Evolutionary conservation across 1,139 yeast genomes (phyloP).

Genomic region (Taphrina communis): DNA sequence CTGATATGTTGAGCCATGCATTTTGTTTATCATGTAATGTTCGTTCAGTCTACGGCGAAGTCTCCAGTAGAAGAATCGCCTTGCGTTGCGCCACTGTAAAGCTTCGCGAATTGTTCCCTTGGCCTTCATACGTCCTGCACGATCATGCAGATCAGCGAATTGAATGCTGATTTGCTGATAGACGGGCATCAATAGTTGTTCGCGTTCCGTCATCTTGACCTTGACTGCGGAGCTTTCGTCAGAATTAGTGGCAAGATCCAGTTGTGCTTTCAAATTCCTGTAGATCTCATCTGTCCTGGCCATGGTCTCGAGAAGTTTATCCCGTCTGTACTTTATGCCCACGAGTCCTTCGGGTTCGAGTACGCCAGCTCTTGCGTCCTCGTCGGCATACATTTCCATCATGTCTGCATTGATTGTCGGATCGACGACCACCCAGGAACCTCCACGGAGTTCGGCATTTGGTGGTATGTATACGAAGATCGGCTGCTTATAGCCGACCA

Average conservation of each 20-base stretch:
- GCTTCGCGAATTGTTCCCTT: constrained; percentile 89
- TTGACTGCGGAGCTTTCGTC: constrained; percentile 68
- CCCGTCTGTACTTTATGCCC: constrained; percentile 95
- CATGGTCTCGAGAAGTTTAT: constrained; percentile 87
- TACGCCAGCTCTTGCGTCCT: constrained; percentile 96
- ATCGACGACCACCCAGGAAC: constrained; percentile 99
- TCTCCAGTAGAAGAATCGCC: constrained; percentile 99
- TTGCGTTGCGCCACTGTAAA: constrained; percentile 81
- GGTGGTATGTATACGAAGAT: constrained; percentile 97
- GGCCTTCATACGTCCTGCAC: constrained; percentile 96
- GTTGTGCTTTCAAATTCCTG: constrained; percentile 56
- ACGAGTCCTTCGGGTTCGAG: constrained; percentile 99
- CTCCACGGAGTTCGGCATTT: constrained; percentile 97
- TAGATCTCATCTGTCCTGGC: constrained; percentile 81
- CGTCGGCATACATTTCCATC: constrained; percentile 99
- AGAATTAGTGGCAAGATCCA: constrained; percentile 57
- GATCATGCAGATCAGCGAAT: constrained; percentile 96
- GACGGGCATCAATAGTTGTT: constrained; percentile 77
- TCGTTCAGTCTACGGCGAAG: constrained; percentile 94
- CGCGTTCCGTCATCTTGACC: constrained; percentile 75
- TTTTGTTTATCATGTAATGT: constrained; percentile 79
- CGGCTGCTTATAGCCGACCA: constrained; percentile 95
- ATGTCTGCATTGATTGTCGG: constrained; percentile 94
- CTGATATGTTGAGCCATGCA: constrained; percentile 51
- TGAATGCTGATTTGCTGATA: constrained; percentile 92